Evolutionary conservation across 805 yeast genomes (phyloP).

Genomic region (Tetrapisispora phaffii): DNA sequence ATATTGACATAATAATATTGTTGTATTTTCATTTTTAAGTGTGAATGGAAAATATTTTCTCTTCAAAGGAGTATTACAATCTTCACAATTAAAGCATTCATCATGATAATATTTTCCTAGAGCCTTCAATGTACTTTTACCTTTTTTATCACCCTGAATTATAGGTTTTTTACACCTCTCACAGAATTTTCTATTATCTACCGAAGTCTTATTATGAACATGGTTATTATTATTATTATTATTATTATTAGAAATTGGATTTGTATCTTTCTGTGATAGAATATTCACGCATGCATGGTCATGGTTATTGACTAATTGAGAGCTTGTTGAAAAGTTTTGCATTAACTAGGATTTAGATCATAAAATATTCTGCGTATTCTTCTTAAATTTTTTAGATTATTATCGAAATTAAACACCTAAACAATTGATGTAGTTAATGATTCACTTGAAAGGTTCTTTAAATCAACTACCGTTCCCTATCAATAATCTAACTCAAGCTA

Average conservation of each 20-base stretch:
- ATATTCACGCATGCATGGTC: not conserved
- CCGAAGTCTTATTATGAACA: not conserved
- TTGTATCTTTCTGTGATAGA: not conserved
- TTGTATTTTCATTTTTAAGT: conserved; percentile 29
- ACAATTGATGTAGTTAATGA: too few species aligned
- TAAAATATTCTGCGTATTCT: not conserved
- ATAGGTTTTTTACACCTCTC: conserved; percentile 44
- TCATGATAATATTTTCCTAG: conserved; percentile 72
- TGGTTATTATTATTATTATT: not conserved
- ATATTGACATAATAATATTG: conserved; percentile 73
- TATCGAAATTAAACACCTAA: not conserved
- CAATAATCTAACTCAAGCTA: too few species aligned
- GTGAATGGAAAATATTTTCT: conserved; percentile 84
- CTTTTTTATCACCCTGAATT: conserved; percentile 40
- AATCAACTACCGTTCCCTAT: too few species aligned
- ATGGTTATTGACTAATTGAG: not conserved
- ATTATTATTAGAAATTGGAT: not conserved
- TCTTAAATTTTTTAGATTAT: not conserved
- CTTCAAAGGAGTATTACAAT: conserved; percentile 73
- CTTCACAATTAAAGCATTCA: conserved; percentile 77
- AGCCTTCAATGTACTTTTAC: conserved; percentile 61
- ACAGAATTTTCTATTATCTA: conserved; percentile 32
- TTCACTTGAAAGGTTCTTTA: too few species aligned
- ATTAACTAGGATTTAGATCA: not conserved
- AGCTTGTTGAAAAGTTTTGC: not conserved